Base-by-base conservation (phyloP, 2,329 filamentous ascomycete genomes). In the Macroventuria anomochaeta region DNA sequence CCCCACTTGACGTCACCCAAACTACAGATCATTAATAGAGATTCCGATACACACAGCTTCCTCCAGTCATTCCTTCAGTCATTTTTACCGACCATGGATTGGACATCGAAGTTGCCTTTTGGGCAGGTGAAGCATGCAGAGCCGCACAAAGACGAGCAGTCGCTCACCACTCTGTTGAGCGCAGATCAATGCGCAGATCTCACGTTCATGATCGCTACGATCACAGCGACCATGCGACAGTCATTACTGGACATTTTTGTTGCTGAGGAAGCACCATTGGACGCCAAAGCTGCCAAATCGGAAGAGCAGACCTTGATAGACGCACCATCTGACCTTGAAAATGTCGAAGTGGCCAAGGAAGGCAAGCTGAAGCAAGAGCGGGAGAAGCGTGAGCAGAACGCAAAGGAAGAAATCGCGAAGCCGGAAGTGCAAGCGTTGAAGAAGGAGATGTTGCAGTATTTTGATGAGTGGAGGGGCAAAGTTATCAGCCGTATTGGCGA, bases 401-500 rank as follows among this genome's bases (percentile, higher is more conserved):
- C 70, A 7, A 65, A 79, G 64, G 80, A 80, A 59, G 82, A 84
- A 55, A 69, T 85, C 8, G 78, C 76, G 15, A 75, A 75, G 3
- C 76, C 77, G 3, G 78, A 79, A 47, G 80, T 88, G 57, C 76
- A 81, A 52, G 87, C 90, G 63, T 75, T 92, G 64, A 92, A 87
- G 76, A 85, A 83, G 58, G 86, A 88, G 47, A 83, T 87, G 1
- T 71, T 96, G 5, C 77, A 81, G 6, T 86, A 88, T 69, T 96
- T 93, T 69, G 86, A 89, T 53, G 88, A 91, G 59, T 97, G 93
- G 93, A 85, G 90, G 64, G 81, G 85, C 5, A 79, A 80, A 11
- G 84, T 96, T 8, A 77, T 90, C 33, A 81, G 85, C 51, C 84
- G 92, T 12, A 78, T 96, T 20, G 84, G 86, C 15, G 88, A 95